phyloP scores from a whole-genome alignment of 192 early-diverging fungal genomes.

The Diversispora eburnea region DNA sequence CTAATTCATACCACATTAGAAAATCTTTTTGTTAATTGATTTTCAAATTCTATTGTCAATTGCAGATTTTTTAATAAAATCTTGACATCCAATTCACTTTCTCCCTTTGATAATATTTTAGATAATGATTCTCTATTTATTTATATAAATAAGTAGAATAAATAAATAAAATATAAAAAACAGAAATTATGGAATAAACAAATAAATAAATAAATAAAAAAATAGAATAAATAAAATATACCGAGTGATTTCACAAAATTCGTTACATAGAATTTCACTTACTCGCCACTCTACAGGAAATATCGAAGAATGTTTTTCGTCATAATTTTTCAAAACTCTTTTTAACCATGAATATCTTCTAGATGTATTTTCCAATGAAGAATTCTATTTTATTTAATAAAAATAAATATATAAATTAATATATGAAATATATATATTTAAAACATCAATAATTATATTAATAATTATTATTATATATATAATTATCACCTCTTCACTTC shows the following conservation, averaged over 20 bases:
- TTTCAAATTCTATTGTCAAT: constrained; percentile 87
- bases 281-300: constrained; percentile 83
- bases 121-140: constrained; percentile 57
- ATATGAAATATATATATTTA: not conserved
- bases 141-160: not conserved
- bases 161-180: not conserved
- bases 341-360: constrained; percentile 93
- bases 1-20: constrained; percentile 41
- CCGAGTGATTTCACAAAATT: constrained; percentile 85
- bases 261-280: constrained; percentile 60
- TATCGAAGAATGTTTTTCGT: constrained; percentile 79
- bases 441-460: constrained; percentile 27
- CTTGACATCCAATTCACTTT: constrained; percentile 61
- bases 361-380: constrained; percentile 80
- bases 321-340: constrained; percentile 79
- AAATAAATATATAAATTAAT: too few species aligned
- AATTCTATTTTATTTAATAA: constrained; percentile 45
- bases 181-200: constrained; percentile 1
- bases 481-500: constrained; percentile 29
- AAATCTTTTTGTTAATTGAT: constrained; percentile 75
- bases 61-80: constrained; percentile 72
- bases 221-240: constrained; percentile 40
- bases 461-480: not conserved
- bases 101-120: constrained; percentile 57
- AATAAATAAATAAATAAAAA: not conserved